Evolutionary conservation across 1,284 basidiomycete species (phyloP), one percentile per base, ranked within the genome.

Genomic region (Naganishia cerealis): DNA sequence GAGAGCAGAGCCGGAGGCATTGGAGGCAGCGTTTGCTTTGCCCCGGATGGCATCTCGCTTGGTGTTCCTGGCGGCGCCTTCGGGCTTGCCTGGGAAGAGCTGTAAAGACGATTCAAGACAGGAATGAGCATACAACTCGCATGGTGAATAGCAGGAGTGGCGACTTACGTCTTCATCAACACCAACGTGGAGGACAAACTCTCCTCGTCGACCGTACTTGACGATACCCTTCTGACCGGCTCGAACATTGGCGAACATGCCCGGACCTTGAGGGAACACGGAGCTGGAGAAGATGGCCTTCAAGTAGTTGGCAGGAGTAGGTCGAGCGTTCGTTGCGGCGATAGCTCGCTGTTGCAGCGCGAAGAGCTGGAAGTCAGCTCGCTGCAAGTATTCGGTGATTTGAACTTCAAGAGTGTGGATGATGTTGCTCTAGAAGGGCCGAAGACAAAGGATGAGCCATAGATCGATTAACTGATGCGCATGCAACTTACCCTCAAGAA

Each of bases 111-210:
- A 16, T 3, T 48, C 8, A 38, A 24, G 15, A 33, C 29, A 33
- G 29, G 29, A 33, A 3, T 43, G 16, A 67, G 57, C 50, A 62
- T 13, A 4, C 21, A 1, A 2, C 13, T 16, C 21, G 18, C 13
- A 2, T 39, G 33, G 18, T 52, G 10, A 43, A 9, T 53, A 18
- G 38, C 1, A 24, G 1, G 18, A 24, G 21, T 26, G 15, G 18
- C 3, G 1, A 75, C 76, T 74, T 67, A 77, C 75, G 50, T 75
- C 75, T 72, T 82, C 81, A 67, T 81, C 80, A 15, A 82, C 80
- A 39, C 82, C 82, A 67, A 83, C 80, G 62, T 82, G 79, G 52
- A 83, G 74, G 62, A 83, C 75, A 73, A 78, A 83, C 71, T 82
- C 82, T 59, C 81, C 79, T 55, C 77, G 73, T 58, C 78, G 73